phyloP scores from a whole-genome alignment of 441 rosid species.

The Eutrema salsugineum region DNA sequence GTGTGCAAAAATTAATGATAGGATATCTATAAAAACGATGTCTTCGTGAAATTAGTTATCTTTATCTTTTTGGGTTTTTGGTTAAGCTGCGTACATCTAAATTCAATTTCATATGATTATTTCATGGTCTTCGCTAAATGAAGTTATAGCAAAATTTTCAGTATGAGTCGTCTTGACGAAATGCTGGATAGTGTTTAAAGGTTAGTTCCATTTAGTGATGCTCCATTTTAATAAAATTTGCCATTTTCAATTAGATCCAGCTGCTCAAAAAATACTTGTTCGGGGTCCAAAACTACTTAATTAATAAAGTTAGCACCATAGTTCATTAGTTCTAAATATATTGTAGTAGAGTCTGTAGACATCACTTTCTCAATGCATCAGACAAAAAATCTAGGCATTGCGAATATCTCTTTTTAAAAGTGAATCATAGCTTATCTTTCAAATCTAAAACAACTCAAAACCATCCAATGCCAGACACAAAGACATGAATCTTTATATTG shows the following conservation, averaged over 20 bases:
- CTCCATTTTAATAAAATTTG: not conserved
- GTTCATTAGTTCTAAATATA: not conserved
- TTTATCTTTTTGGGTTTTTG: not conserved
- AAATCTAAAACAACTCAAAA: slow-evolving; percentile 13
- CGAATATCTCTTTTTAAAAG: slow-evolving; percentile 21
- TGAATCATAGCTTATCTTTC: slow-evolving; percentile 14
- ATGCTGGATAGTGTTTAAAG: not conserved
- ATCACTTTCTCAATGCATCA: slow-evolving; percentile 10
- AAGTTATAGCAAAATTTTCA: not conserved
- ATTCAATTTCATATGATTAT: not conserved
- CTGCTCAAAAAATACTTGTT: not conserved
- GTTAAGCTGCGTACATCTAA: not conserved
- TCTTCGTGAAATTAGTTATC: not conserved
- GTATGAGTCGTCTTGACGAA: not conserved
- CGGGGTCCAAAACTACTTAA: not conserved
- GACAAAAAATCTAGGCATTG: slow-evolving; percentile 8
- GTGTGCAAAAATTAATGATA: not conserved
- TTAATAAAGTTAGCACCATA: slow-evolving; percentile 9
- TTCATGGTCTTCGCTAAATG: not conserved
- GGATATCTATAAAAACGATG: not conserved
- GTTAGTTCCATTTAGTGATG: not conserved
- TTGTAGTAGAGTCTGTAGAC: slow-evolving; percentile 13
- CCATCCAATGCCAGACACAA: slow-evolving; percentile 28
- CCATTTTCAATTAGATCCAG: not conserved
- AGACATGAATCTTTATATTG: slow-evolving; percentile 27